Evolutionary conservation across 345 rosid genomes (phyloP).

Genomic region (Corchorus capsularis): DNA sequence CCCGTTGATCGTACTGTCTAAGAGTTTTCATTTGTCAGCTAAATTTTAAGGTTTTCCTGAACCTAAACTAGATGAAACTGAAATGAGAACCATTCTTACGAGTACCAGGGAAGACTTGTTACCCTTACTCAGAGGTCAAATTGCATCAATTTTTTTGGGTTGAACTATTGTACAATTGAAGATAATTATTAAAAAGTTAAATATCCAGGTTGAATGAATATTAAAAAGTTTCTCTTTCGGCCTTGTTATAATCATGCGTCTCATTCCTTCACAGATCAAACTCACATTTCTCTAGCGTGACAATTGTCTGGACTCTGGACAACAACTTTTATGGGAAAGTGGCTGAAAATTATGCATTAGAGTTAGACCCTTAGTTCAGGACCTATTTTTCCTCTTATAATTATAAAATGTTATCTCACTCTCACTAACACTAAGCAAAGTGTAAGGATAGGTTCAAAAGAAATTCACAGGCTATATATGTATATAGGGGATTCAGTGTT

Average conservation of each 20-base stretch:
- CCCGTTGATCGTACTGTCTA: background rate
- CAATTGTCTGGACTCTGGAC: background rate
- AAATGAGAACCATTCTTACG: background rate
- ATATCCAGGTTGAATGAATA: background rate
- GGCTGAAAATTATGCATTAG: background rate
- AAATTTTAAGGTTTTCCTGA: background rate
- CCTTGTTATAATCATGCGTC: background rate
- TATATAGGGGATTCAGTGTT: too few species aligned
- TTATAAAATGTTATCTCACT: background rate
- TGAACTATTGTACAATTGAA: background rate
- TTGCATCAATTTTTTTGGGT: background rate
- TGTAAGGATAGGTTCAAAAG: too few species aligned
- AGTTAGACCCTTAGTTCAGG: background rate
- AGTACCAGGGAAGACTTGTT: background rate
- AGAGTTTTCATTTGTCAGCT: too few species aligned
- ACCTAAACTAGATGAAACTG: too few species aligned
- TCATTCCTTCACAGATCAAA: background rate
- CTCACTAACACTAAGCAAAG: background rate
- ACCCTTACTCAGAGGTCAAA: background rate
- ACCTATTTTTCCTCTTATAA: too few species aligned
- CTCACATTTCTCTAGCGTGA: background rate
- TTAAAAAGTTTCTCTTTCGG: background rate
- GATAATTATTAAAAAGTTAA: too few species aligned
- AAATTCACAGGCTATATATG: too few species aligned
- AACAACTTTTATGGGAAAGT: background rate